phyloP scores from a whole-genome alignment of 2,329 filamentous ascomycete species.

The Colletotrichum plurivorum region DNA sequence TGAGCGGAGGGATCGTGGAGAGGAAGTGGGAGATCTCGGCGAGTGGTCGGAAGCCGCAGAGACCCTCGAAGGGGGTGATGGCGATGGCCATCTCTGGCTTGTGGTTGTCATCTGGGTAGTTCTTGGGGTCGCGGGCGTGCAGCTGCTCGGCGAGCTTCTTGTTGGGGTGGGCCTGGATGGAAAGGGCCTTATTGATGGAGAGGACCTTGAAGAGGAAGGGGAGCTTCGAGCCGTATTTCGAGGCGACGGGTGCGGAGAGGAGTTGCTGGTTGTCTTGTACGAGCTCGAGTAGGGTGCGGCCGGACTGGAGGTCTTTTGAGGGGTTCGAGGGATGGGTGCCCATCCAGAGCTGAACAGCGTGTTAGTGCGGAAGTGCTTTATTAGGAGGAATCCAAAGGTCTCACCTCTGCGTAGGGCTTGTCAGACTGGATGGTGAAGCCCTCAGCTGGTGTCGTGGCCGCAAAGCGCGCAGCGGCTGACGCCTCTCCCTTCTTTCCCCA shows the following conservation, averaged over 20 bases:
- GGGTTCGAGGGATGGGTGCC: conserved; percentile 97
- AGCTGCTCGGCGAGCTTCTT: conserved; percentile 91
- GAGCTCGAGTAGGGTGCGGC: conserved; percentile 88
- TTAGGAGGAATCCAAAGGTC: conserved; percentile 34
- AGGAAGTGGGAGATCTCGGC: conserved; percentile 90
- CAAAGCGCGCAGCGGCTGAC: conserved; percentile 91
- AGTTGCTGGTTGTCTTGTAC: conserved; percentile 89
- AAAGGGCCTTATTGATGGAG: conserved; percentile 94
- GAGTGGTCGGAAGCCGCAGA: conserved; percentile 94
- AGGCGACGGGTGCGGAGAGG: conserved; percentile 79
- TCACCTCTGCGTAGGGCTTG: conserved; percentile 94
- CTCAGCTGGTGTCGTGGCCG: conserved; percentile 83
- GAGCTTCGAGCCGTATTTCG: conserved; percentile 84
- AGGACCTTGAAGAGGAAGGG: conserved; percentile 99
- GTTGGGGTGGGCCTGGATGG: conserved; percentile 97
- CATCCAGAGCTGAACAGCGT: conserved; percentile 87
- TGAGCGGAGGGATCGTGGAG: conserved; percentile 68
- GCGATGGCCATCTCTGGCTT: conserved; percentile 99
- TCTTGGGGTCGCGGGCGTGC: conserved; percentile 87
- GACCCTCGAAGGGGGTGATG: conserved; percentile 93
- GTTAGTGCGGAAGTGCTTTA: conserved; percentile 23
- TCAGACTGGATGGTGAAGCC: conserved; percentile 85
- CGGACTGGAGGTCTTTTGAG: conserved; percentile 88
- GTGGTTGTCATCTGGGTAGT: conserved; percentile 99
- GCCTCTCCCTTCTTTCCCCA: conserved; percentile 95